Evolutionary conservation across 345 rosid genomes (phyloP).

Genomic region (Lenwebbia sp.): DNA sequence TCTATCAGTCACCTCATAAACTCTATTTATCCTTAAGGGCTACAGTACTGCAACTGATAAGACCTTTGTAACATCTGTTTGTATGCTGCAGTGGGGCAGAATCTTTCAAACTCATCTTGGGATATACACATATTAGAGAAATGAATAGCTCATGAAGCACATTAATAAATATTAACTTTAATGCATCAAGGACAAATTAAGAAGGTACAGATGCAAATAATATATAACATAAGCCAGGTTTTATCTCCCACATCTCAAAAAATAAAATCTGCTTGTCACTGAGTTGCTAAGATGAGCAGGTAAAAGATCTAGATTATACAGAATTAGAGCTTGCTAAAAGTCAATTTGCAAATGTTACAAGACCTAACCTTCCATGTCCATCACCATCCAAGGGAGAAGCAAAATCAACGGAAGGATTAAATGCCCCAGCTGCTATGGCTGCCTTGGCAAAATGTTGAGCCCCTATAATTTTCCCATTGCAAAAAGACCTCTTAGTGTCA

Average conservation of each 20-base stretch:
- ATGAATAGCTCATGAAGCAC: neutral
- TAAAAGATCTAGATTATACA: neutral
- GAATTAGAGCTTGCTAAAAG: neutral
- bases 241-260: neutral
- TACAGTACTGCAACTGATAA: neutral
- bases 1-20: neutral
- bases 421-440: slow-evolving; percentile 85
- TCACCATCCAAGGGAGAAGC: slow-evolving; percentile 99
- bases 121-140: neutral
- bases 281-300: neutral
- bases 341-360: neutral
- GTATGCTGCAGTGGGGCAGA: neutral
- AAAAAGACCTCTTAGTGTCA: slow-evolving; percentile 50
- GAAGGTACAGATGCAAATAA: neutral
- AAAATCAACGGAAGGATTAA: slow-evolving; percentile 77
- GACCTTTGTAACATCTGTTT: neutral
- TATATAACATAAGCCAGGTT: neutral
- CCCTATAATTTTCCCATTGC: slow-evolving; percentile 94
- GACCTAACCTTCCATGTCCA: slow-evolving; percentile 93
- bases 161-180: neutral
- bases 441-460: slow-evolving; percentile 99
- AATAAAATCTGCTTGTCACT: neutral
- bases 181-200: neutral
- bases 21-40: neutral
- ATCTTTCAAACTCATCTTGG: neutral